Conservation (phyloP, 257 asterid genomes). For the Solanum sitiens region DNA sequence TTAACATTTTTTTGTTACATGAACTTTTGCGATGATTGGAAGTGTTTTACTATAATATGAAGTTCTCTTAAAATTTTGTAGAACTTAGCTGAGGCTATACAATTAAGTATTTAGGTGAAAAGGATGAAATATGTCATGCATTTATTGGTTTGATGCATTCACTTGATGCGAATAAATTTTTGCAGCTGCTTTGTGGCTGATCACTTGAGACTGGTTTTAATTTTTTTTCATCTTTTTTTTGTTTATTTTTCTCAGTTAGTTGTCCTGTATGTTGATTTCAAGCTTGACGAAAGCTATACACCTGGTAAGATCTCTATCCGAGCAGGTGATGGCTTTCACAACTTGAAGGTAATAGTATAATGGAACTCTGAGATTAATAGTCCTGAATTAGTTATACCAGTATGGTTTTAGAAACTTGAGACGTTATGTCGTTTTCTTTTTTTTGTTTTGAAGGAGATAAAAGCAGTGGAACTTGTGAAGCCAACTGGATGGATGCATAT, state of each 20-base stretch:
- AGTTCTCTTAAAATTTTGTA: neutral
- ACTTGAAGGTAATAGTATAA: constrained; percentile 55
- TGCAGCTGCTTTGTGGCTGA: neutral
- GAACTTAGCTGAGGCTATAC: neutral
- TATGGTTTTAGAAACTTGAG: neutral
- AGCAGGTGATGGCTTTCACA: constrained; percentile 96
- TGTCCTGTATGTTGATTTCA: constrained; percentile 78
- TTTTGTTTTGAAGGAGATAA: constrained; percentile 51
- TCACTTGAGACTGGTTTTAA: neutral
- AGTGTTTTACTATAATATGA: neutral
- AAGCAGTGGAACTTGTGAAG: constrained; percentile 76
- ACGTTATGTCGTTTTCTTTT: neutral
- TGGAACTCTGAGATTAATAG: neutral
- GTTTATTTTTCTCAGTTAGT: constrained; percentile 21
- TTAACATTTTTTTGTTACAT: neutral
- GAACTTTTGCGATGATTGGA: neutral
- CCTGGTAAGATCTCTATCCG: constrained; percentile 86
- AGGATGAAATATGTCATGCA: neutral
- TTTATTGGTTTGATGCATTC: neutral
- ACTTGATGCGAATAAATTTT: neutral
- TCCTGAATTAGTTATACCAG: neutral
- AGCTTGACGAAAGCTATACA: constrained; percentile 96
- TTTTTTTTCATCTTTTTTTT: neutral
- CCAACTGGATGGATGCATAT: constrained; percentile 88
- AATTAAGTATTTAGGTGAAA: neutral